Evolutionary conservation across 2,329 filamentous ascomycete genomes (phyloP).

Genomic region (Alternaria triticina): DNA sequence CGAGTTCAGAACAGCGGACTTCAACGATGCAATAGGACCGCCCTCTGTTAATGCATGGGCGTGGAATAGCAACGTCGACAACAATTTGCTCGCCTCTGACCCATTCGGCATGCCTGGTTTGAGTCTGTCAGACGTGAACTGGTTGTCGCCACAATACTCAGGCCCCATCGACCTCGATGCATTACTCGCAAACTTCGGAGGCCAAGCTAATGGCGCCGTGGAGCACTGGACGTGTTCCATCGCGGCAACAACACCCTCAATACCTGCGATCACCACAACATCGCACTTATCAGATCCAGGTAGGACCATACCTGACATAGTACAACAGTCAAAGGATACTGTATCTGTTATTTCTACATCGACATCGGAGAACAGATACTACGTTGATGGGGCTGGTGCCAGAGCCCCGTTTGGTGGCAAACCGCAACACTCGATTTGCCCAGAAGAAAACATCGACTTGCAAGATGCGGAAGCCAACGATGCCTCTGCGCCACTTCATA

Average conservation of each 20-base stretch:
- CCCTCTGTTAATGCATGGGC: background rate
- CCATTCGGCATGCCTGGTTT: slow-evolving; percentile 8
- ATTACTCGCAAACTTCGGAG: slow-evolving; percentile 2
- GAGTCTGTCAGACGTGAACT: slow-evolving; percentile 11
- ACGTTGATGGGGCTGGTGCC: slow-evolving; percentile 20
- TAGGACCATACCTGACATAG: slow-evolving; percentile 1
- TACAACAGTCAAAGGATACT: background rate
- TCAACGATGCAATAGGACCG: background rate
- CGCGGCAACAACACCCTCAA: background rate
- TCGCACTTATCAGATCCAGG: background rate
- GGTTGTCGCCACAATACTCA: slow-evolving; percentile 14
- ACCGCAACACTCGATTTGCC: slow-evolving; percentile 3
- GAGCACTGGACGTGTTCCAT: background rate
- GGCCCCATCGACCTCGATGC: slow-evolving; percentile 11
- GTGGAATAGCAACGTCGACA: background rate
- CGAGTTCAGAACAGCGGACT: background rate
- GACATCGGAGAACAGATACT: slow-evolving; percentile 11
- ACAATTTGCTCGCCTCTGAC: background rate
- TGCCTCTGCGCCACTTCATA: background rate
- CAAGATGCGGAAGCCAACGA: background rate
- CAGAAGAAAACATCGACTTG: background rate
- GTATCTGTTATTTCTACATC: slow-evolving; percentile 4
- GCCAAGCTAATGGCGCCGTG: background rate
- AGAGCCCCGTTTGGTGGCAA: slow-evolving; percentile 20
- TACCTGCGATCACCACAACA: background rate